Evolutionary conservation across 331 rosid genomes (phyloP), one percentile per base, ranked within the genome.

Genomic region (Quercus phellos): DNA sequence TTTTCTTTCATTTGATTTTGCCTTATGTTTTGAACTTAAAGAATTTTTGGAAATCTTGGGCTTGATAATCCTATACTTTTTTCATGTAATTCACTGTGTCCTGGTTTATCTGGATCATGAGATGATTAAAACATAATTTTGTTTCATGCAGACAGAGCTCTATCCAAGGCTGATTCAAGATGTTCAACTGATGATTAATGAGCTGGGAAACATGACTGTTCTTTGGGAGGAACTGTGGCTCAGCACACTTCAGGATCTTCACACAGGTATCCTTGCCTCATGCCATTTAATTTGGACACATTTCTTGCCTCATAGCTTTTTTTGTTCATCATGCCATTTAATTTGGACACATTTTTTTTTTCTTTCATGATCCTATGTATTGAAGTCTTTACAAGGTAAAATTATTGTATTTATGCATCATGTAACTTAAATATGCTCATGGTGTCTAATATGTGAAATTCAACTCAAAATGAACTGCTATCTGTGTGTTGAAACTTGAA

Each of bases 151-250:
- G 98, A 92, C 78, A 82, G 93, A 89, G 77, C 88, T 89, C 78
- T 89, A 94, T 83, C 98, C 98, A 61, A 81, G 83, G 77, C 70
- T 94, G 94, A 87, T 92, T 82, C 96, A 92, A 86, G 97, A 94
- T 86, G 96, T 94, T 74, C 93, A 90, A 85, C 86, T 94, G 77
- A 93, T 94, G 93, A 92, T 94, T 84, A 90, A 84, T 82, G 98
- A 94, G 84, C 92, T 94, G 21, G 96, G 90, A 82, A 92, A 94
- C 83, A 97, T 90, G 80, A 94, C 98, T 87, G 96, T 94, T 80
- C 98, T 94, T 55, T 94, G 98, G 98, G 98, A 94, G 91, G 98
- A 94, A 84, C 84, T 94, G 84, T 94, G 98, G 98, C 97, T 94
- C 74, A 85, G 96, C 82, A 94, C 98, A 71, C 98, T 94, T 83